These are phyloP conservation scores for Ogataea pini DNA, from an alignment of 805 yeast genomes.

Conservation along the genomic window DNA sequence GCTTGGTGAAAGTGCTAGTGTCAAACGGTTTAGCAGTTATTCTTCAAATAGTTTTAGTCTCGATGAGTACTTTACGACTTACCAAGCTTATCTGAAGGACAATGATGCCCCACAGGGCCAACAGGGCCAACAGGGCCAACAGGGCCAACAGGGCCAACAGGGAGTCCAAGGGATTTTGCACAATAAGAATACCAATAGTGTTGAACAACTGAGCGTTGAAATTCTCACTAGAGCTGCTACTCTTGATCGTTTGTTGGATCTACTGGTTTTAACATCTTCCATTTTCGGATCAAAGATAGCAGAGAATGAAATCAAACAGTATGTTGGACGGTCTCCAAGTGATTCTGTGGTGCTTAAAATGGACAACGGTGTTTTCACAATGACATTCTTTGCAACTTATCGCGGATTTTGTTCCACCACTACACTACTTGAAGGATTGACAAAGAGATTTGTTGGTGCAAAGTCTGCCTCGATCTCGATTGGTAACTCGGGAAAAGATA, in stretches of 20 bases:
- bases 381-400: conserved; percentile 69
- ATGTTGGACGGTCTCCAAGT: conserved; percentile 25
- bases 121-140: too few relatives aligned
- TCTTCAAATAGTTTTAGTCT: conserved; percentile 37
- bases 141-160: not conserved
- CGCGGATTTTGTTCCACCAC: conserved; percentile 64
- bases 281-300: conserved; percentile 50
- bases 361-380: conserved; percentile 64
- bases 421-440: conserved; percentile 51
- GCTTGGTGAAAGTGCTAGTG: conserved; percentile 33
- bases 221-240: conserved; percentile 59
- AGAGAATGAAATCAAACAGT: conserved; percentile 43
- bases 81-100: conserved; percentile 29
- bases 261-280: conserved; percentile 70
- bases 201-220: conserved; percentile 22
- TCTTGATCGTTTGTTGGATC: conserved; percentile 74
- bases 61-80: conserved; percentile 32
- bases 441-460: conserved; percentile 60
- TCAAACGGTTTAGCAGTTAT: conserved; percentile 37
- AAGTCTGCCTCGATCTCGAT: conserved; percentile 60
- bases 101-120: conserved; percentile 7
- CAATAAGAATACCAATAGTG: conserved; percentile 1
- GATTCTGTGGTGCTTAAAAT: conserved; percentile 44
- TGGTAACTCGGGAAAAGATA: conserved; percentile 24
- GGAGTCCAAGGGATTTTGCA: not conserved